These are phyloP conservation scores for Cercospora sesami DNA, from an alignment of 2,329 filamentous ascomycete genomes.

Conservation along the genomic window DNA sequence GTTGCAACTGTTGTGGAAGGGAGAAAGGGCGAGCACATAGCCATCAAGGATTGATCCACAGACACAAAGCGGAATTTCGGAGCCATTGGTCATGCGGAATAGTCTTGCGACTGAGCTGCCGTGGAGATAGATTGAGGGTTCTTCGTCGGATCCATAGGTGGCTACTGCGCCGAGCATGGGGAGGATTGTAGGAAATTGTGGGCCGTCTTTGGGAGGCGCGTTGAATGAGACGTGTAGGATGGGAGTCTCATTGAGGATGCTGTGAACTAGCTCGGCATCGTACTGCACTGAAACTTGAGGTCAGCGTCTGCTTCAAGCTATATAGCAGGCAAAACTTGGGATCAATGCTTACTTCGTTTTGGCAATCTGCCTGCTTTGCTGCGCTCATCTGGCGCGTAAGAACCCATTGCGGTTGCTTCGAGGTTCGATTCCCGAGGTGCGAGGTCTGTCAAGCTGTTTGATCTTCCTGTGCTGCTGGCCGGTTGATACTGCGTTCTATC, in stretches of 20 bases:
- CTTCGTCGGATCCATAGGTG: conserved; percentile 65
- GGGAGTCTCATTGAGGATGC: conserved; percentile 70
- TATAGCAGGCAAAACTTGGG: not conserved
- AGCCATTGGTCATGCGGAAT: conserved; percentile 61
- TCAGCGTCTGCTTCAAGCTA: not conserved
- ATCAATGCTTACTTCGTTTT: conserved; percentile 29
- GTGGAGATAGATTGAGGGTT: conserved; percentile 74
- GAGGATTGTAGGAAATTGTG: conserved; percentile 69
- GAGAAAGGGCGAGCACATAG: conserved; percentile 74
- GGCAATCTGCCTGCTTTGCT: conserved; percentile 34
- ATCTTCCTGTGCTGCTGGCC: not conserved
- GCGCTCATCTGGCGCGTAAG: conserved; percentile 35
- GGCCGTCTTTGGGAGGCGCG: conserved; percentile 53
- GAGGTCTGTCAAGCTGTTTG: not conserved
- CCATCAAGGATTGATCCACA: conserved; percentile 76
- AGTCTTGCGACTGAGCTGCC: conserved; percentile 79
- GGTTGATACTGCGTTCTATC: not conserved
- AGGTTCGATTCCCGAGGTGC: not conserved
- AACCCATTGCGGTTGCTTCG: conserved; percentile 9
- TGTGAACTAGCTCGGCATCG: conserved; percentile 69
- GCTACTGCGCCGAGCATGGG: conserved; percentile 87
- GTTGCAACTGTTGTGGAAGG: conserved; percentile 77
- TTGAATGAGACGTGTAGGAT: conserved; percentile 81
- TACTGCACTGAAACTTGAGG: conserved; percentile 60
- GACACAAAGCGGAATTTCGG: conserved; percentile 65